Evolutionary conservation across 1,139 yeast genomes (phyloP).

Genomic region (Spathaspora sp.): DNA sequence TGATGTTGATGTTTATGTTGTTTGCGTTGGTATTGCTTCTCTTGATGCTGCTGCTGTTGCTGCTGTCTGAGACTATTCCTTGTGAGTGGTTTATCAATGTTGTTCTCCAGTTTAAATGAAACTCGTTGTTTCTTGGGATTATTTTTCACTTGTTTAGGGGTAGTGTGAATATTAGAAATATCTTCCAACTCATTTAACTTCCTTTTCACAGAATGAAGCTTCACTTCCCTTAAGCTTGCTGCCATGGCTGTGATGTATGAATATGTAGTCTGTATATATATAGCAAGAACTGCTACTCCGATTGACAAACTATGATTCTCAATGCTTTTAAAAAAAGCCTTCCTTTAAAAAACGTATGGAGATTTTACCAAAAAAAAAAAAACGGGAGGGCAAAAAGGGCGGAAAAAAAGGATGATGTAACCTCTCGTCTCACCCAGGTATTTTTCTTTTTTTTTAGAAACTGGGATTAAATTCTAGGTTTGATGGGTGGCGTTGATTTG

Average conservation of each 20-base stretch:
- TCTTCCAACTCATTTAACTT: conserved; percentile 35
- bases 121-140: conserved; percentile 11
- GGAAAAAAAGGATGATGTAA: conserved; percentile 1
- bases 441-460: not conserved
- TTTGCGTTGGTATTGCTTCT: conserved; percentile 2
- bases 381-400: conserved; percentile 1
- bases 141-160: conserved; percentile 6
- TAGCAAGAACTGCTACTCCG: not conserved
- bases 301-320: not conserved
- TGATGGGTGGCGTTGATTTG: not conserved
- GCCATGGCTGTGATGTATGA: conserved; percentile 19
- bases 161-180: conserved; percentile 26
- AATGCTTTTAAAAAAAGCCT: not conserved
- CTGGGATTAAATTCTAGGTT: too few species aligned
- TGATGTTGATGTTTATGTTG: conserved; percentile 2
- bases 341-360: not conserved
- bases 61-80: conserved; percentile 3
- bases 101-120: conserved; percentile 5
- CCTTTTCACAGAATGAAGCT: conserved; percentile 23
- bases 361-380: not conserved
- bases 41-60: conserved; percentile 2
- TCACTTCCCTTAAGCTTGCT: conserved; percentile 26
- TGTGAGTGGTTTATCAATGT: conserved; percentile 8
- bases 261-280: not conserved
- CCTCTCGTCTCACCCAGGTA: not conserved